Evolutionary conservation across 1,284 basidiomycete genomes (phyloP).

Genomic region (Apiotrichum sp.): DNA sequence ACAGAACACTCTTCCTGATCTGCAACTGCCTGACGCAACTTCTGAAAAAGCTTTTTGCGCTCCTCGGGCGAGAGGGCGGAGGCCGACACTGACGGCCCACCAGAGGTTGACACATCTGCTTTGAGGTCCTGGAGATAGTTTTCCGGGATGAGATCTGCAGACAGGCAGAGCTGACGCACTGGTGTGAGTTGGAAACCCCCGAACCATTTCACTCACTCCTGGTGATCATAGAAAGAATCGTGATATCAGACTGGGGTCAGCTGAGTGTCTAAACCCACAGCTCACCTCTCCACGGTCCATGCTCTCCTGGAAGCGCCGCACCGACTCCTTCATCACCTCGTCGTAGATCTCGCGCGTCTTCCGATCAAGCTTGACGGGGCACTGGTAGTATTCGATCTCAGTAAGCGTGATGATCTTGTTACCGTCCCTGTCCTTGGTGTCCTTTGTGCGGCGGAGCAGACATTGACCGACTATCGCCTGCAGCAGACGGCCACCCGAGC

Average conservation of each 20-base stretch:
- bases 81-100: constrained; percentile 48
- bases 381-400: constrained; percentile 52
- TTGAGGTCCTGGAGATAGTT: constrained; percentile 66
- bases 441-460: constrained; percentile 79
- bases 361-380: constrained; percentile 58
- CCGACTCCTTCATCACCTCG: constrained; percentile 60
- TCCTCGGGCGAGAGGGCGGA: constrained; percentile 30
- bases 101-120: constrained; percentile 43
- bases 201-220: constrained; percentile 46
- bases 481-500: constrained; percentile 63
- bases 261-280: background rate
- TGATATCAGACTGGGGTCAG: constrained; percentile 46
- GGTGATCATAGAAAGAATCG: constrained; percentile 73
- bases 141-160: constrained; percentile 67
- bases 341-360: constrained; percentile 70
- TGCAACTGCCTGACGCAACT: constrained; percentile 64
- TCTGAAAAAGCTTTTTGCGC: constrained; percentile 53
- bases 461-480: constrained; percentile 76
- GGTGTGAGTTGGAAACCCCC: constrained; percentile 6
- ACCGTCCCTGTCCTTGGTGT: constrained; percentile 73
- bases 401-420: constrained; percentile 67
- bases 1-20: constrained; percentile 70
- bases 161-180: constrained; percentile 76
- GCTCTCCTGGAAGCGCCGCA: constrained; percentile 57
- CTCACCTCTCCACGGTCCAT: constrained; percentile 46